Percentiles rank a stretch among this genome's conserved stretches.
Evolutionary conservation across 768 basidiomycete species (phyloP).

Genomic region (Trichaptum fuscoviolaceum): DNA sequence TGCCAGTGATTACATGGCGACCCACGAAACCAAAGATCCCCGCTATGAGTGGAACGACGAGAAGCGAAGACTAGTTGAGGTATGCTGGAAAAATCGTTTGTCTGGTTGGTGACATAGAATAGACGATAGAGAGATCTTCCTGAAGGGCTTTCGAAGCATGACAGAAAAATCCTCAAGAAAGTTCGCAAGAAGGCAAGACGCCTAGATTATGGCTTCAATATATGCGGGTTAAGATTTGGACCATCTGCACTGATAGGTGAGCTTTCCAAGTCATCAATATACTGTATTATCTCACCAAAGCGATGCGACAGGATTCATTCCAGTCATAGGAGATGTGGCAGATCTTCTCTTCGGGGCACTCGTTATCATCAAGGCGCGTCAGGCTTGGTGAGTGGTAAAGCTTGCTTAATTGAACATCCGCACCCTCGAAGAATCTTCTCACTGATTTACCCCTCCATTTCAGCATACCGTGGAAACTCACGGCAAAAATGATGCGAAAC

Average conservation of each 20-base stretch:
- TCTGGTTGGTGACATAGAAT: background rate
- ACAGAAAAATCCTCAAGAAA: constrained; percentile 66
- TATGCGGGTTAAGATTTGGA: constrained; percentile 80
- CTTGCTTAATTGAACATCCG: background rate
- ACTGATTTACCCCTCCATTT: background rate
- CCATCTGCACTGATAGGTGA: constrained; percentile 58
- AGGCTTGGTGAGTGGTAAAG: constrained; percentile 53
- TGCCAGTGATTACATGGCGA: constrained; percentile 1
- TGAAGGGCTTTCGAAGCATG: constrained; percentile 69
- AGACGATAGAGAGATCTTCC: constrained; percentile 56
- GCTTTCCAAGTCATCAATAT: background rate
- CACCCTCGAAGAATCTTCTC: background rate
- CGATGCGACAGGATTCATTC: constrained; percentile 46
- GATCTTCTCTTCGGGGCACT: constrained; percentile 71
- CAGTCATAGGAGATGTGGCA: constrained; percentile 61
- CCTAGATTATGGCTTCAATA: constrained; percentile 79
- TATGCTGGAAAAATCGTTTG: background rate
- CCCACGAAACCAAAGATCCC: background rate
- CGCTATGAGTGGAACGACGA: constrained; percentile 3
- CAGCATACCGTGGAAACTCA: constrained; percentile 56
- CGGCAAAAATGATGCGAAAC: constrained; percentile 71
- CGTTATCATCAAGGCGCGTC: constrained; percentile 66
- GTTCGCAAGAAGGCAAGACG: constrained; percentile 76
- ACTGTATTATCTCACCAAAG: background rate
- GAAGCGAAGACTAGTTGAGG: background rate